Evolutionary conservation across 2,329 filamentous ascomycete genomes (phyloP), one percentile per base, ranked within the genome.

Genomic region (Didymella lethalis): DNA sequence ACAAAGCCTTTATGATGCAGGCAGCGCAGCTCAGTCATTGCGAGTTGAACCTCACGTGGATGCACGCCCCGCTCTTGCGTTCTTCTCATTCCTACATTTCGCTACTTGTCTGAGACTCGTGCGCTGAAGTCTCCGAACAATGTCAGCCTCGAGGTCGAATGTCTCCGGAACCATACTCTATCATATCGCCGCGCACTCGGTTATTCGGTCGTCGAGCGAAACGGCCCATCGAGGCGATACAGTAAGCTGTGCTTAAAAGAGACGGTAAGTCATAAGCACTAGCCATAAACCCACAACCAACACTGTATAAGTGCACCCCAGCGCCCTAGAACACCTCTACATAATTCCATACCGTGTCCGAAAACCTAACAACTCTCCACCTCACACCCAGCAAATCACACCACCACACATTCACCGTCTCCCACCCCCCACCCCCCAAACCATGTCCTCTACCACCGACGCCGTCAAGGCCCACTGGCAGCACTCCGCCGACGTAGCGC

Each of bases 401-500:
- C 23, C 23, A 23, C 23, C 23, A 23, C 14, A 34, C 11, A 34
- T 14, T 8, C 31, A 34, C 10, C 31, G 2, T 34, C 31, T 5
- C 31, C 28, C 28, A 29, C 2, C 7, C 14, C 12, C 38, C 3
- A 6, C 18, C 23, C 11, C 11, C 18, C 18, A 18, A 41, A 41
- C 3, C 20, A 34, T 41, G 38, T 4, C 38, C 7, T 25, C 20
- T 2, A 1, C 16, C 10, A 1, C 20, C 41, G 41, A 23, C n/a
- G 10, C 43, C 20, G n/a, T 52, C 23, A 43, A 26, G 18, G 41
- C 44, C 4, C n/a, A 23, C 10, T 57, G 55, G 55, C 55, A 57
- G 44, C 32, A 48, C 11, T 23, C 16, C 16, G 5, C 44, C 2
- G 36, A 57, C 16, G 7, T 64, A 6, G 71, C 66, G 1, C 36